Base-by-base conservation (phyloP, 371 early-diverging fungal genomes). In the Mucor indicus region DNA sequence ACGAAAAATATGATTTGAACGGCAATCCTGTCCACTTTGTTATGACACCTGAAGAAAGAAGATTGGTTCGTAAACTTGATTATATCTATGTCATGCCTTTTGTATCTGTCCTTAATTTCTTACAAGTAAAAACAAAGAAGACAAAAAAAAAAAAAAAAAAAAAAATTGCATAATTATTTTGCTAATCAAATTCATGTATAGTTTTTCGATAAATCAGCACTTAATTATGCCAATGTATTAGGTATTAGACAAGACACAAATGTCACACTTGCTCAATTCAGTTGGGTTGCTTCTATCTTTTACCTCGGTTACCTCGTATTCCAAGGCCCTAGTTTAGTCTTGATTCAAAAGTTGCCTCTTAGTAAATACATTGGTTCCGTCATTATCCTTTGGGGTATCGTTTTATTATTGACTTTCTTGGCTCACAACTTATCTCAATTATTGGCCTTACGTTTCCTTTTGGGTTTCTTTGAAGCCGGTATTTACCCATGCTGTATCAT, bases 301-400 rank as follows among this genome's bases (percentile, higher is more conserved):
- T 72, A 72, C 21, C 37, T 69, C 6, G 73, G 73, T 5, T 72
- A 66, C 36, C 43, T 72, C n/a, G 20, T 49, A n/a, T 69, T 57
- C 35, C 73, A 72, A 64, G 23, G 59, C 9, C 73, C 73, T 20
- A 72, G 66, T 44, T 66, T 61, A 41, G 57, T 57, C 32, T 46
- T 72, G 6, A 43, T 72, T 23, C 73, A 72, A 50, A 64, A 56
- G 13, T 16, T 68, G 4, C 47, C 62, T 1, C 45, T 72, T 2
- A 61, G 55, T 4, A 51, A 50, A 24, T 69, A 69, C 43, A 56
- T 72, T 40, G 73, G 73, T 30, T 29, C 59, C 10, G 53, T 68
- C 20, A 58, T 69, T 21, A 27, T 52, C 4, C 12, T 66, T 19
- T 72, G 73, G 73, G 73, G 73, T 13, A 15, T 46, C 8, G 51